Percentiles rank a stretch among this genome's conserved stretches.
These are phyloP conservation scores for Spizellomyces punctatus DNA, from an alignment of 192 early-diverging fungal species.

Conservation along the genomic window DNA sequence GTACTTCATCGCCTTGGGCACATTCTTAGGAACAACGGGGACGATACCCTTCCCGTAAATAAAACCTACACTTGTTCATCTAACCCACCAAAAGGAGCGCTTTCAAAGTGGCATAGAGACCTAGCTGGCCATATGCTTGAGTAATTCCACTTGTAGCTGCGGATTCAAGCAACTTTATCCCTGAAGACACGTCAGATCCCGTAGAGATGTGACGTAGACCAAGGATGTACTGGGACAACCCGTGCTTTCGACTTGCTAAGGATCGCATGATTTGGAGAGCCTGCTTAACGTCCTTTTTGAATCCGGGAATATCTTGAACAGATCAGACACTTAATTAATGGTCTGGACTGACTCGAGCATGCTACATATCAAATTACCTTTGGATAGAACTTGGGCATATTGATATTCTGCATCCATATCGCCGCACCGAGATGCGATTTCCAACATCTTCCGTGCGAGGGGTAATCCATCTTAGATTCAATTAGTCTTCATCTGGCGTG, in stretches of 20 bases:
- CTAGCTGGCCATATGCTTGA: slow-evolving; percentile 36
- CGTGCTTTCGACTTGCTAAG: slow-evolving; percentile 19
- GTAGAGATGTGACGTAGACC: slow-evolving; percentile 20
- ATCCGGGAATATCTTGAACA: background rate
- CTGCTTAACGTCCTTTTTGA: slow-evolving; percentile 1
- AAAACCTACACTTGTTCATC: slow-evolving; percentile 10
- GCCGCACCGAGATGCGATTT: slow-evolving; percentile 18
- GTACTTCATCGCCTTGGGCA: slow-evolving; percentile 24
- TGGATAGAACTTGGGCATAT: slow-evolving; percentile 26
- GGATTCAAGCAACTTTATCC: slow-evolving; percentile 25
- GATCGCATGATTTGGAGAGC: slow-evolving; percentile 14
- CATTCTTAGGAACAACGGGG: slow-evolving; percentile 24
- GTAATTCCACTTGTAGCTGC: slow-evolving; percentile 25
- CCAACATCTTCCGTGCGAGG: slow-evolving; percentile 23
- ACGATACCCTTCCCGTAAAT: slow-evolving; percentile 31
- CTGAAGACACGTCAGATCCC: slow-evolving; percentile 6
- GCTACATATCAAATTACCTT: slow-evolving; percentile 9
- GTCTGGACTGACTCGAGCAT: background rate
- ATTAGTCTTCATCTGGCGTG: background rate
- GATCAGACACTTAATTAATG: background rate
- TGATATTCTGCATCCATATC: slow-evolving; percentile 38
- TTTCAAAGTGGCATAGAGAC: slow-evolving; percentile 1
- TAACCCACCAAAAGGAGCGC: background rate
- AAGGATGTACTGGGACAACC: slow-evolving; percentile 27
- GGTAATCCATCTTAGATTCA: slow-evolving; percentile 11